phyloP scores from a whole-genome alignment of 768 basidiomycete species.

The Lyophyllum atratum region DNA sequence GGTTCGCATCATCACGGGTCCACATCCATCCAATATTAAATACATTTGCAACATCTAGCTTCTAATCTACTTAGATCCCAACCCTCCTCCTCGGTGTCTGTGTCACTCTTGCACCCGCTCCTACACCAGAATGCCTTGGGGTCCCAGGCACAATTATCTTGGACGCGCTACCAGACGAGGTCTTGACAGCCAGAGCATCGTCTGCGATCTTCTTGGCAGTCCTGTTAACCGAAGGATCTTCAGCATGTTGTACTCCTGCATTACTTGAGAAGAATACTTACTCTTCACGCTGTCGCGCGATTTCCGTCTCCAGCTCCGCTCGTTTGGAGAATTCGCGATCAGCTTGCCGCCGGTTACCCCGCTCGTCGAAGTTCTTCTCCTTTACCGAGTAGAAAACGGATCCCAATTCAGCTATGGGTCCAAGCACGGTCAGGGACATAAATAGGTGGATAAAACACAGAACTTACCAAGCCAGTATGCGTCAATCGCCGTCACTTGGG shows the following conservation, averaged over 20 bases:
- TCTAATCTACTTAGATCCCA: slow-evolving; percentile 53
- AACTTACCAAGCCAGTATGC: slow-evolving; percentile 92
- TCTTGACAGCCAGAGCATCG: slow-evolving; percentile 57
- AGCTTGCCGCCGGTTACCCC: slow-evolving; percentile 72
- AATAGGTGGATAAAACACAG: not conserved
- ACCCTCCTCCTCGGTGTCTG: slow-evolving; percentile 77
- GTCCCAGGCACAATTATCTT: slow-evolving; percentile 82
- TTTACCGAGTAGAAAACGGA: slow-evolving; percentile 97
- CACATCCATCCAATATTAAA: not conserved
- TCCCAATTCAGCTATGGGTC: slow-evolving; percentile 78
- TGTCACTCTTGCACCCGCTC: slow-evolving; percentile 60
- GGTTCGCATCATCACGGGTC: not conserved
- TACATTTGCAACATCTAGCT: not conserved
- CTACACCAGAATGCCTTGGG: slow-evolving; percentile 69
- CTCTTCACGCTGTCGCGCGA: slow-evolving; percentile 83
- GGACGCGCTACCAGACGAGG: slow-evolving; percentile 50
- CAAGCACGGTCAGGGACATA: not conserved
- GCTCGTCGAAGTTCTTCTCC: slow-evolving; percentile 96
- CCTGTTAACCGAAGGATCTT: slow-evolving; percentile 35
- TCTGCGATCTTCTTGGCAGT: slow-evolving; percentile 63
- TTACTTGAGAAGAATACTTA: slow-evolving; percentile 31
- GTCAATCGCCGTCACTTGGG: slow-evolving; percentile 97
- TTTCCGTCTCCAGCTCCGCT: slow-evolving; percentile 91
- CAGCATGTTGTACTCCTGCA: slow-evolving; percentile 6
- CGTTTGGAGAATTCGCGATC: slow-evolving; percentile 91